Evolutionary conservation across 805 yeast genomes (phyloP).

Genomic region (Candida cerambycidarum): DNA sequence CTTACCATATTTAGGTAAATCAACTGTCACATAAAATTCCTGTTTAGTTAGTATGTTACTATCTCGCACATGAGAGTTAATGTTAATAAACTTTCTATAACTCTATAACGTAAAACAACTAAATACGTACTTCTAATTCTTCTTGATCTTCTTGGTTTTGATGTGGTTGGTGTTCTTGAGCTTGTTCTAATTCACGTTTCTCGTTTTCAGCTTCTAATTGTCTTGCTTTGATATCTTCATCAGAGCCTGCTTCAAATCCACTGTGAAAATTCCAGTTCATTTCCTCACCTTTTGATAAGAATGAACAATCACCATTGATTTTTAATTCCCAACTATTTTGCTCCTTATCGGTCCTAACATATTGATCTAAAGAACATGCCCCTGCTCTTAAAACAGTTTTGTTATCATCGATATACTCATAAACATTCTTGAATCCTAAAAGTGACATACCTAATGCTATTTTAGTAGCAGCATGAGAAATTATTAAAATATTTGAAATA

Average conservation of each 20-base stretch:
- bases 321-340: slow-evolving; percentile 60
- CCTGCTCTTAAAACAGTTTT: slow-evolving; percentile 60
- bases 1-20: slow-evolving; percentile 27
- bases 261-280: slow-evolving; percentile 88
- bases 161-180: slow-evolving; percentile 11
- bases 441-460: slow-evolving; percentile 83
- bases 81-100: slow-evolving; percentile 3
- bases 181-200: slow-evolving; percentile 49
- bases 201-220: slow-evolving; percentile 25
- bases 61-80: slow-evolving; percentile 3
- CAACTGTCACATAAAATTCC: slow-evolving; percentile 36
- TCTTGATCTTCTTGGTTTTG: slow-evolving; percentile 15
- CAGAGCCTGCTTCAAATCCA: slow-evolving; percentile 85
- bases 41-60: slow-evolving; percentile 22
- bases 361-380: slow-evolving; percentile 80
- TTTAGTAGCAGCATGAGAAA: slow-evolving; percentile 92
- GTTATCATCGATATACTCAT: slow-evolving; percentile 50
- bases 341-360: slow-evolving; percentile 22
- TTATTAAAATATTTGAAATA: slow-evolving; percentile 62
- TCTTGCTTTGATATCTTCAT: slow-evolving; percentile 73
- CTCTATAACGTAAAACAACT: slow-evolving; percentile 7
- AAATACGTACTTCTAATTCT: slow-evolving; percentile 24
- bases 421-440: slow-evolving; percentile 49
- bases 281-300: slow-evolving; percentile 77
- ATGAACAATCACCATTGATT: slow-evolving; percentile 73